Conservation (phyloP, 2,329 filamentous ascomycete genomes). For the Trichoderma harzianum region DNA sequence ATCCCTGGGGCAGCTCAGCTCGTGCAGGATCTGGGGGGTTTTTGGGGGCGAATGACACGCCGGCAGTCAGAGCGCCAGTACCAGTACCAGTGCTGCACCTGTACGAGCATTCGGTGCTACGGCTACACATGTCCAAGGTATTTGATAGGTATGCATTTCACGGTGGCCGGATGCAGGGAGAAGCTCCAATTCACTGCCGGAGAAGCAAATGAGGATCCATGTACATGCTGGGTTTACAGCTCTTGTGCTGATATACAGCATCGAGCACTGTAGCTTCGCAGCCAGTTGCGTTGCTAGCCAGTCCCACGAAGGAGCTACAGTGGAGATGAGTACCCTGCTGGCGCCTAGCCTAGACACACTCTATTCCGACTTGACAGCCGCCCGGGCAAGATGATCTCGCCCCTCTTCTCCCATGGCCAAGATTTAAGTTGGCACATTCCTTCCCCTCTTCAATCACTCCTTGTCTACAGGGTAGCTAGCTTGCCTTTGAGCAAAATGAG, state of each 20-base stretch:
- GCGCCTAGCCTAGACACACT: neutral
- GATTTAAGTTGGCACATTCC: neutral
- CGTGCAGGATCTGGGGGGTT: constrained; percentile 1
- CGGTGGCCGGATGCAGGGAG: neutral
- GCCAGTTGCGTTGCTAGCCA: neutral
- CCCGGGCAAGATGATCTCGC: neutral
- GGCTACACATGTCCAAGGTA: neutral
- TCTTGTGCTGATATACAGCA: neutral
- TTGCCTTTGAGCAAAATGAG: neutral
- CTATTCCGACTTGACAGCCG: constrained; percentile 7
- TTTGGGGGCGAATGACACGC: neutral
- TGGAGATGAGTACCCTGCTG: neutral
- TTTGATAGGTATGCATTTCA: neutral
- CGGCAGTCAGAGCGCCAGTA: neutral
- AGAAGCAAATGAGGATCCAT: neutral
- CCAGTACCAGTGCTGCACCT: neutral
- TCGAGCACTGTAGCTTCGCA: neutral
- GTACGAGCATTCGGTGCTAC: neutral
- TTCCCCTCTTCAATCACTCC: neutral
- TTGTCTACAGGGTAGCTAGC: neutral
- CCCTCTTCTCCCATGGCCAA: neutral
- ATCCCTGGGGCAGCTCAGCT: constrained; percentile 1
- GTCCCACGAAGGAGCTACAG: neutral
- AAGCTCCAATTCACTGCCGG: neutral
- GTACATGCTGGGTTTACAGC: neutral